phyloP scores from a whole-genome alignment of 2,329 filamentous ascomycete species.

The Talaromyces sp. region DNA sequence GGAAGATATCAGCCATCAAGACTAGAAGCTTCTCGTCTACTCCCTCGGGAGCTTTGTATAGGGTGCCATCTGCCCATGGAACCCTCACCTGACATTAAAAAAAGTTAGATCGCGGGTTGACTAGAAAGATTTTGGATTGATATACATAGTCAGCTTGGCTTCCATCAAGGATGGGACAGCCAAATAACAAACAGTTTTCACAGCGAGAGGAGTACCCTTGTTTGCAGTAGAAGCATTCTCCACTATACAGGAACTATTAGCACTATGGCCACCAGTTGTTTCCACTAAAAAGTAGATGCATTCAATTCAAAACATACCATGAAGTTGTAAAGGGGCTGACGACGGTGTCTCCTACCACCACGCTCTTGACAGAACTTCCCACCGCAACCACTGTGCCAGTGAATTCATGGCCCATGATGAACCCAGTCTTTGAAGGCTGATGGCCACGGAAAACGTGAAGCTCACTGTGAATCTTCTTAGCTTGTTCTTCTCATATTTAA shows the following conservation, averaged over 20 bases:
- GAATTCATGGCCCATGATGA: constrained; percentile 76
- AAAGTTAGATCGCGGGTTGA: neutral
- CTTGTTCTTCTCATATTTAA: neutral
- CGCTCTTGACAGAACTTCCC: constrained; percentile 62
- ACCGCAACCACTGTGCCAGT: constrained; percentile 67
- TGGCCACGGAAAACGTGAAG: constrained; percentile 82
- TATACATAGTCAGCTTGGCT: constrained; percentile 72
- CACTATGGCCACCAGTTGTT: neutral
- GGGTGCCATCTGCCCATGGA: constrained; percentile 73
- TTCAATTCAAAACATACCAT: constrained; percentile 49
- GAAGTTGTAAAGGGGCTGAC: constrained; percentile 80
- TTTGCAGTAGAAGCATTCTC: constrained; percentile 79
- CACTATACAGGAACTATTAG: constrained; percentile 33
- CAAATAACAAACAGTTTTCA: constrained; percentile 64
- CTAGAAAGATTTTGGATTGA: neutral
- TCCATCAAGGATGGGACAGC: constrained; percentile 64
- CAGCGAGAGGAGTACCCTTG: constrained; percentile 74
- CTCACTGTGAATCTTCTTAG: constrained; percentile 40
- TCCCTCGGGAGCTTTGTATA: constrained; percentile 65
- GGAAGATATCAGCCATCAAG: constrained; percentile 91
- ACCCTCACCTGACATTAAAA: constrained; percentile 51
- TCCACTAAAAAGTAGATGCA: neutral
- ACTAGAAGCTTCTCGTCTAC: constrained; percentile 72
- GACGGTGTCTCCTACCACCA: constrained; percentile 70
- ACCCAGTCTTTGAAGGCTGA: constrained; percentile 61